Evolutionary conservation across 257 asterid species (phyloP), one percentile per base, ranked within the genome.

Genomic region (Plantago elongata): DNA sequence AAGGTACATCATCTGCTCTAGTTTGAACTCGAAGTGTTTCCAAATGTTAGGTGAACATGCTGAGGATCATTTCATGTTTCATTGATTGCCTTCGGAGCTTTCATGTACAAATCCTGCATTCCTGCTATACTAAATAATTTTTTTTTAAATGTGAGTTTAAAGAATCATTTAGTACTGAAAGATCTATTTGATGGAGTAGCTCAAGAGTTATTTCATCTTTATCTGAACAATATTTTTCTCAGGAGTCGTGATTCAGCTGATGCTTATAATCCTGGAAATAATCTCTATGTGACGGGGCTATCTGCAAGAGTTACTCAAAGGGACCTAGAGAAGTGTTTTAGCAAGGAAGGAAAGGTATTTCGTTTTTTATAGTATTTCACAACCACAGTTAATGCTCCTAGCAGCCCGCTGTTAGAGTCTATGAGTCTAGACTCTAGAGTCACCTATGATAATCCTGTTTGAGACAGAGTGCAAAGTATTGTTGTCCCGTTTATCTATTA

Each of bases 181-280:
- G n/a, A 8, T 13, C 5, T 22, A 22, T 22, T 22, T 1, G 27
- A 22, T 2, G 27, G 27, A 22, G 27, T 22, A 22, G 27, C 27
- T 22, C 7, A 34, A 34, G 40, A 0, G 40, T 34, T 34, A 34
- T 3, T 34, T 34, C 40, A 34, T 34, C 27, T 49, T n/a, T 49
- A n/a, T 34, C 22, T 14, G 22, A 49, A n/a, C n/a, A 49, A 49
- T 6, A 49, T 49, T 14, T 49, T 49, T 49, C 54, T 15, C 54
- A 49, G 54, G 54, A 49, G 54, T 29, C 54, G 54, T 49, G 54
- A 14, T 15, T 49, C 54, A n/a, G 54, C 15, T 5, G 22, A 49
- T 49, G 54, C 27, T 49, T 49, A 16, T 49, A 49, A 49, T 49
- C 54, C 54, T 49, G 54, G 54, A 29, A 49, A 49, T n/a, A 49